Conservation (phyloP, 352 stramenopile genomes). For the Phytophthora multivora region DNA sequence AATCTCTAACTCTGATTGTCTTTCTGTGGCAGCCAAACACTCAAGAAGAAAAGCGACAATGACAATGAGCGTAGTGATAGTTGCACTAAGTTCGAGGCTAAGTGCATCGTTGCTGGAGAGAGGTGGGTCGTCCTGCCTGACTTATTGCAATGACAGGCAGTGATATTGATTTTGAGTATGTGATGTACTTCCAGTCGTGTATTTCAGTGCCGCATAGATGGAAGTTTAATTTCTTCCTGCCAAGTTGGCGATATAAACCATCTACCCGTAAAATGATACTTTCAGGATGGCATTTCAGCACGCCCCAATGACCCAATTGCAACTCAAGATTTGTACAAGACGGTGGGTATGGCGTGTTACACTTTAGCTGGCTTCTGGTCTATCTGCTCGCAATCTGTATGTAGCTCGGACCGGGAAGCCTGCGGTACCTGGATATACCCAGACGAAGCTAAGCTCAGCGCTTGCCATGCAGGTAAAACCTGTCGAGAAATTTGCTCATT, state of each 20-base stretch:
- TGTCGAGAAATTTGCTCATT: not conserved
- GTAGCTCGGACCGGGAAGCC: not conserved
- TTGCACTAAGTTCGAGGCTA: conserved; percentile 46
- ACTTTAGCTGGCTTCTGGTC: not conserved
- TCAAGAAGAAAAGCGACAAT: conserved; percentile 6
- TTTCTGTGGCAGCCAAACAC: conserved; percentile 2
- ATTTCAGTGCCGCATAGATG: conserved; percentile 25
- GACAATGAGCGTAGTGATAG: not conserved
- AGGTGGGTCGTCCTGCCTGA: conserved; percentile 32
- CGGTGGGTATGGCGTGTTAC: not conserved
- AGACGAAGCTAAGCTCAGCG: not conserved
- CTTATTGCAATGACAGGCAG: no score
- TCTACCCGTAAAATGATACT: not conserved
- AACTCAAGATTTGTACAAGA: not conserved
- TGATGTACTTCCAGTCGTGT: conserved; percentile 24
- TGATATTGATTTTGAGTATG: not conserved
- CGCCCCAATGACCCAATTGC: not conserved
- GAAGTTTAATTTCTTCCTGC: conserved; percentile 15
- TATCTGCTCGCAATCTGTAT: not conserved
- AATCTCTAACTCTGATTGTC: not conserved
- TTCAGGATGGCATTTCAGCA: not conserved
- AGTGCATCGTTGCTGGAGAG: conserved; percentile 48
- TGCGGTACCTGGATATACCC: not conserved
- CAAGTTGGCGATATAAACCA: conserved; percentile 4
- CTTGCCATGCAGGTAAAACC: conserved; percentile 1